phyloP scores from a whole-genome alignment of 2,329 filamentous ascomycete species.

The Geosmithia morbida region DNA sequence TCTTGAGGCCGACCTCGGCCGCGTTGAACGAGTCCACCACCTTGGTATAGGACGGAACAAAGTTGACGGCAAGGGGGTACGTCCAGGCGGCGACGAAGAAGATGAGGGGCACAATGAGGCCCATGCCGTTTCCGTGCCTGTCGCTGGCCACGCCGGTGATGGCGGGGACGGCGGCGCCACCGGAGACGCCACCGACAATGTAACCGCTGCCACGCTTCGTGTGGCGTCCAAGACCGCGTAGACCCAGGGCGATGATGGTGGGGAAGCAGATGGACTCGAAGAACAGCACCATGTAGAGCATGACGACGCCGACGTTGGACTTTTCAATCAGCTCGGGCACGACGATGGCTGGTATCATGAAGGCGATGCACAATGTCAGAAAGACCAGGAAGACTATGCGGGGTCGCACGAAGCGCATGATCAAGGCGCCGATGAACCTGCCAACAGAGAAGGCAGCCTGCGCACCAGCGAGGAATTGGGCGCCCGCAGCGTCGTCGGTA shows the following conservation, averaged over 20 bases:
- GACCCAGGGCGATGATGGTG: constrained; percentile 65
- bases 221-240: constrained; percentile 61
- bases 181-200: constrained; percentile 53
- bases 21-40: constrained; percentile 44
- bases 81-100: constrained; percentile 43
- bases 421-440: constrained; percentile 49
- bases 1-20: constrained; percentile 25
- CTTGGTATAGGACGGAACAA: constrained; percentile 45
- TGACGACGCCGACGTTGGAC: constrained; percentile 34
- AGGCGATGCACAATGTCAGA: constrained; percentile 49
- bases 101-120: constrained; percentile 51
- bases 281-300: constrained; percentile 59
- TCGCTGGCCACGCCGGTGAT: constrained; percentile 57
- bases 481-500: constrained; percentile 35
- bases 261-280: constrained; percentile 74
- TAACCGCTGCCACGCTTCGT: constrained; percentile 64
- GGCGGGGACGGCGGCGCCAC: constrained; percentile 61
- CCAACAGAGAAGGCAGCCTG: constrained; percentile 61
- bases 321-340: constrained; percentile 9
- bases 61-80: constrained; percentile 50
- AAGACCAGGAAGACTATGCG: constrained; percentile 55
- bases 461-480: constrained; percentile 59
- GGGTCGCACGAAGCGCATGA: constrained; percentile 55
- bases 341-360: constrained; percentile 35
- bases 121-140: constrained; percentile 38